Evolutionary conservation across 192 early-diverging fungal genomes (phyloP).

Genomic region (Podila minutissima): DNA sequence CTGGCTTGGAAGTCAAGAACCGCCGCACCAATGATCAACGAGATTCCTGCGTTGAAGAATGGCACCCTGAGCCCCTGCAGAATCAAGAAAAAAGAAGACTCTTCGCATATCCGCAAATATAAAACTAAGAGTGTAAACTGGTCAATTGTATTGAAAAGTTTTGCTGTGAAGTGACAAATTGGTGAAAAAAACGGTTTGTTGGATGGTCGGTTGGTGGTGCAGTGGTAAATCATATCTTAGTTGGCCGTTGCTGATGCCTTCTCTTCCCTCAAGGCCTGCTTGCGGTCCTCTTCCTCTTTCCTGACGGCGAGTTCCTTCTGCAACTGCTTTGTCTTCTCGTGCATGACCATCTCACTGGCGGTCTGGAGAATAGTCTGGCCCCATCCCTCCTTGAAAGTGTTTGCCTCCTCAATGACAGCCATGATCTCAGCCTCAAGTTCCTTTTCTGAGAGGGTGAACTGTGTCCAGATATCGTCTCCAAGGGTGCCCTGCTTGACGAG

Average conservation of each 20-base stretch:
- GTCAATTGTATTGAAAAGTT: too few species aligned
- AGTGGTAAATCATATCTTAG: too few species aligned
- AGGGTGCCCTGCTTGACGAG: slow-evolving; percentile 85
- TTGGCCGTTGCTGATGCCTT: not conserved
- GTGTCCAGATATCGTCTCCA: slow-evolving; percentile 85
- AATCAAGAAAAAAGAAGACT: too few species aligned
- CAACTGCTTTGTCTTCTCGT: slow-evolving; percentile 51
- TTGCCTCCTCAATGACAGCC: slow-evolving; percentile 87
- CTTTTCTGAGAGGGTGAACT: slow-evolving; percentile 82
- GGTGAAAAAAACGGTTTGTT: not conserved
- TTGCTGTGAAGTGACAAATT: not conserved
- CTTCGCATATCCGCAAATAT: too few species aligned
- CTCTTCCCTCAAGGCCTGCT: slow-evolving; percentile 38
- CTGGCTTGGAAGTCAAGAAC: too few species aligned
- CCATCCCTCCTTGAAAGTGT: slow-evolving; percentile 85
- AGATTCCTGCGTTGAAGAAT: too few species aligned
- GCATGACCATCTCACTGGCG: slow-evolving; percentile 75
- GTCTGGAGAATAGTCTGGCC: slow-evolving; percentile 87
- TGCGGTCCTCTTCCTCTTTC: slow-evolving; percentile 43
- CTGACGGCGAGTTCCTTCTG: slow-evolving; percentile 39
- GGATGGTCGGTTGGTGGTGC: too few species aligned
- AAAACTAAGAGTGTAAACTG: too few species aligned
- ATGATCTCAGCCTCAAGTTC: slow-evolving; percentile 85
- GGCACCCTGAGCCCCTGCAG: too few species aligned
- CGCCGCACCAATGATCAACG: too few species aligned